Base-by-base conservation (phyloP, 177 flowering plant species). In the Telopea speciosissima region DNA sequence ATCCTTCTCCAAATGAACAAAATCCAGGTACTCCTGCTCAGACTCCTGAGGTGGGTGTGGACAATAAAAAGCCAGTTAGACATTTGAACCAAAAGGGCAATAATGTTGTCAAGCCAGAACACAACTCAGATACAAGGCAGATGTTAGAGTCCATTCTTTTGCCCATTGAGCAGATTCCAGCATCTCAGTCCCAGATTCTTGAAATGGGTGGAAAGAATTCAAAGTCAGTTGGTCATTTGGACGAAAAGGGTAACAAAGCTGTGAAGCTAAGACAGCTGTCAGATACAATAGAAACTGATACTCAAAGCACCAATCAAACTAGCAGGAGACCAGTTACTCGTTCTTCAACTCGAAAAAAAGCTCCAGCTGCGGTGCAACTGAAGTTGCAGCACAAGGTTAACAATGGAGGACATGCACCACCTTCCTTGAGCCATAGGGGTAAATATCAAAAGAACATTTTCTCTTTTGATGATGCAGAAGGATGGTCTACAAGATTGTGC, bases 251-350 rank as follows among this genome's bases (percentile, higher is more conserved):
- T 36, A 36, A 36, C 40, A 36, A 36, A 36, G 40, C 40, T 36
- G 40, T 36, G 40, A 36, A 36, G 40, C 40, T 8, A 5, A 36
- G 40, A 36, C 40, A 36, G 40, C 40, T 36, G 40, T 36, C 40
- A 6, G 40, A 89, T 73, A 77, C 93, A n/a, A 90, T 92, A 74
- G 99, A 94, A 81, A 81, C 82, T 74, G 97, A 92, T 83, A 87
- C 96, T 56, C 91, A 86, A 78, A 82, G 76, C 75, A 81, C 86
- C n/a, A 76, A 71, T 61, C 54, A 54, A 33, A 70, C 74, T 8
- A 66, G 45, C 1, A 82, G 42, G 70, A 87, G 88, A 72, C 90
- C 93, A 44, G 79, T 87, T 40, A 89, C 91, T 73, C 85, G 89
- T 74, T 85, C 91, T 62, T 74, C 78, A 77, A 36, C 83, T 66